Base-by-base conservation (phyloP, 331 rosid genomes). In the Malus hybrid region DNA sequence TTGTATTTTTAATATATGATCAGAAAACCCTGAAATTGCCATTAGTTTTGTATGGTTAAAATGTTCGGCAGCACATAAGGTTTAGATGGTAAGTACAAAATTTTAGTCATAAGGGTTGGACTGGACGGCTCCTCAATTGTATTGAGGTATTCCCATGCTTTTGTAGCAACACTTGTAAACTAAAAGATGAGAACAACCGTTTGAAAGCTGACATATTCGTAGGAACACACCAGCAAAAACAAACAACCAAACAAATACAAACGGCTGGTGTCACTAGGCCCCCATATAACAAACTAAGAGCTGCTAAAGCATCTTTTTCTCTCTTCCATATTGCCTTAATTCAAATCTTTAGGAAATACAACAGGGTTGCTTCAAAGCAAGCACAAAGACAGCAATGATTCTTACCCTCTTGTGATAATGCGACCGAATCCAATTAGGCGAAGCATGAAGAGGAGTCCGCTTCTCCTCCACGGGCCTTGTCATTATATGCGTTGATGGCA, bases 401-500 rank as follows among this genome's bases (percentile, higher is more conserved):
- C 93, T 76, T 84, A 93, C 98, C 85, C 87, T 73, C 80, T 71
- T 91, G 76, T 86, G 93, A 85, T 94, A 94, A 27, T 90, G 93
- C 6, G 84, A 77, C 32, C 96, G 93, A 80, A 94, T 91, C 97
- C 96, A 94, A 78, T 55, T 71, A 6, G 95, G 97, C 18, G 92
- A 82, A 74, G 83, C 98, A 57, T 86, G 95, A 65, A 84, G 96
- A 6, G 93, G 91, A 70, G 93, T 74, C 72, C 79, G 91, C 74
- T 82, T 94, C 83, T 96, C 92, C 82, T 90, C 96, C 46, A 91
- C 86, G 5, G 95, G 95, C 84, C 84, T 88, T 15, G 90, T 82
- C 98, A 88, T 91, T 74, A 94, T 60, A 67, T 90, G 98, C 0
- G 98, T 91, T 11, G 98, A 94, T 61, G 98, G 98, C 84, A 94